phyloP scores from a whole-genome alignment of 2,329 filamentous ascomycete species.

The Trichophyton rubrum region DNA sequence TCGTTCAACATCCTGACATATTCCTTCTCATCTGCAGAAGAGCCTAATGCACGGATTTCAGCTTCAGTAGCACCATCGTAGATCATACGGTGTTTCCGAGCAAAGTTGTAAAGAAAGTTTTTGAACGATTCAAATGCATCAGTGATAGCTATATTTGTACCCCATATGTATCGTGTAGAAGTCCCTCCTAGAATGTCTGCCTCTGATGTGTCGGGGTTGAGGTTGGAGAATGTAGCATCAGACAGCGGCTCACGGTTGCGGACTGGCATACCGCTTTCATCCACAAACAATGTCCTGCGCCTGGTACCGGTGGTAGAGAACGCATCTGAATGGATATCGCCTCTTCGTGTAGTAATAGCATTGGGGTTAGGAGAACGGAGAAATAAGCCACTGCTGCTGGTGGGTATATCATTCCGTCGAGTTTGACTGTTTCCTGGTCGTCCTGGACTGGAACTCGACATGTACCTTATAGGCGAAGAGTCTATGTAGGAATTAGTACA shows the following conservation, averaged over 20 bases:
- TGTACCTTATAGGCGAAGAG: conserved; percentile 85
- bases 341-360: conserved; percentile 52
- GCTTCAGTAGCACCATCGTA: conserved; percentile 70
- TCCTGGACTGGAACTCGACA: conserved; percentile 77
- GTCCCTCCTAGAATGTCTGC: conserved; percentile 75
- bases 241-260: conserved; percentile 39
- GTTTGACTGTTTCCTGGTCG: conserved; percentile 42
- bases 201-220: conserved; percentile 78
- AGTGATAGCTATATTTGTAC: conserved; percentile 87
- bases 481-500: conserved; percentile 41
- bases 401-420: conserved; percentile 58
- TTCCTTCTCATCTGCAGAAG: conserved; percentile 63
- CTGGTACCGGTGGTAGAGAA: conserved; percentile 42
- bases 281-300: conserved; percentile 47
- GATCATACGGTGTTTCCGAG: conserved; percentile 87
- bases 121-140: conserved; percentile 88
- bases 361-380: conserved; percentile 52
- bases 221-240: conserved; percentile 53
- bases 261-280: conserved; percentile 50
- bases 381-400: conserved; percentile 78
- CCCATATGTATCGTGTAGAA: conserved; percentile 82
- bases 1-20: conserved; percentile 78
- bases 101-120: conserved; percentile 84
- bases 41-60: conserved; percentile 53
- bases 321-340: conserved; percentile 76